Base-by-base conservation (phyloP, 2,329 filamentous ascomycete genomes). In the Neofusicoccum sp. region DNA sequence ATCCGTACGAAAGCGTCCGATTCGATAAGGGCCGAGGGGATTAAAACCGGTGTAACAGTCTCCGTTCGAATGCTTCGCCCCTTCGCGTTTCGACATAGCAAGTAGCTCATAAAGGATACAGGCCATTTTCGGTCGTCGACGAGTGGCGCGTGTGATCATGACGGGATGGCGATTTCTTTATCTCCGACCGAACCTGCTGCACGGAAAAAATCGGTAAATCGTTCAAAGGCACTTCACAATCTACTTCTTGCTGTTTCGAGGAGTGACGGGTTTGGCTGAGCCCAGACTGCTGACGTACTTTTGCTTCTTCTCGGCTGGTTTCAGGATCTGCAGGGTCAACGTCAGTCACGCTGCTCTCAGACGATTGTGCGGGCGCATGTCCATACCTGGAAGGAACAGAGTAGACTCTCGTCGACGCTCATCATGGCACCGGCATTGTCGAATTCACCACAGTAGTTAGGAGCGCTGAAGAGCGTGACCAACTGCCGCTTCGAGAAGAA, bases 241-340 rank as follows among this genome's bases (percentile, higher is more conserved):
- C 47, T 47, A 65, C 64, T 69, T 72, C 81, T 87, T 87, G 79
- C 85, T 83, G 78, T 87, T 82, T 78, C 86, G 84, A 83, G 86
- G 82, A 84, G 86, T 87, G 79, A 84, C 82, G 77, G 85, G 84
- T 81, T 83, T 84, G 82, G 85, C 87, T 79, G 89, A 83, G 81
- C 84, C 83, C 33, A 48, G 40, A 81, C 83, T 83, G 81, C 87
- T 85, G 76, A 96, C 93, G 84, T 96, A 98, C 93, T 98, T 98
- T 91, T 97, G 93, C 89, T 99, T 99, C 89, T 99, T 99, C 86
- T 99, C 95, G 79, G 95, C 95, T 74, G 95, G 95, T 84, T 98
- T 99, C 82, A 99, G 85, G 76, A 99, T 98, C 91, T 96, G 61
- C n/a, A 28, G 16, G 26, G 31, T 2, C 8, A 44, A 2, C n/a